These are phyloP conservation scores for Nidularia pulvinata DNA, from an alignment of 768 basidiomycete genomes.

Conservation along the genomic window DNA sequence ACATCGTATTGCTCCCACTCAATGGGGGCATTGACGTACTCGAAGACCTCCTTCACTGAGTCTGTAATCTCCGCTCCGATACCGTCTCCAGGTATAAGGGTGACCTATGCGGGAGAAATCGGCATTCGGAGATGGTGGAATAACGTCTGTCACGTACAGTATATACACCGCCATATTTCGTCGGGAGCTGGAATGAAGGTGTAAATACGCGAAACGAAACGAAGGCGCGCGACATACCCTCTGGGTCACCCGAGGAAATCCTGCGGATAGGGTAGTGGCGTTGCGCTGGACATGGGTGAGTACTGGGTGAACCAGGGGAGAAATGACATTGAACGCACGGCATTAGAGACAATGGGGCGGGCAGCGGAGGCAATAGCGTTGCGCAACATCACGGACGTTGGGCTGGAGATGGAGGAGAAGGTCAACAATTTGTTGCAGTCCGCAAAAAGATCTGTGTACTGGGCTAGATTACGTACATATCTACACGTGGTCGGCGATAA, in stretches of 20 bases:
- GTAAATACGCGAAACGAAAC: constrained; percentile 7
- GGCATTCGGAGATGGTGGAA: constrained; percentile 10
- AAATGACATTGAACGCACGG: constrained; percentile 35
- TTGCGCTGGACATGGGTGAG: constrained; percentile 43
- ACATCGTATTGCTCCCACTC: constrained; percentile 99
- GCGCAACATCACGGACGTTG: constrained; percentile 60
- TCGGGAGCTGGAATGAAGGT: constrained; percentile 55
- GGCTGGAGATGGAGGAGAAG: constrained; percentile 22
- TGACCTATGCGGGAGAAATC: constrained; percentile 59
- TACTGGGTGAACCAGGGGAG: not conserved
- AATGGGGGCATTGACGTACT: constrained; percentile 96
- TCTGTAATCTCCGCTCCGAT: constrained; percentile 97
- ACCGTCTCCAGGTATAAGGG: constrained; percentile 97
- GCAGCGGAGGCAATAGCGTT: constrained; percentile 56
- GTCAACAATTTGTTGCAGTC: constrained; percentile 8
- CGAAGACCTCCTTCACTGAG: constrained; percentile 99
- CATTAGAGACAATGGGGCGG: constrained; percentile 50
- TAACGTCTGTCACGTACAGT: constrained; percentile 52
- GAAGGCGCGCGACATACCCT: constrained; percentile 44
- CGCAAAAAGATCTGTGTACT: too few relatives aligned
- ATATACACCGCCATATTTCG: constrained; percentile 93
- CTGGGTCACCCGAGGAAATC: constrained; percentile 74
- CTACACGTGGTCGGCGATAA: not conserved
- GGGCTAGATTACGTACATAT: not conserved
- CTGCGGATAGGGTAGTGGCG: constrained; percentile 78